phyloP scores from a whole-genome alignment of 768 basidiomycete genomes.

The Boletus barrowsii region DNA sequence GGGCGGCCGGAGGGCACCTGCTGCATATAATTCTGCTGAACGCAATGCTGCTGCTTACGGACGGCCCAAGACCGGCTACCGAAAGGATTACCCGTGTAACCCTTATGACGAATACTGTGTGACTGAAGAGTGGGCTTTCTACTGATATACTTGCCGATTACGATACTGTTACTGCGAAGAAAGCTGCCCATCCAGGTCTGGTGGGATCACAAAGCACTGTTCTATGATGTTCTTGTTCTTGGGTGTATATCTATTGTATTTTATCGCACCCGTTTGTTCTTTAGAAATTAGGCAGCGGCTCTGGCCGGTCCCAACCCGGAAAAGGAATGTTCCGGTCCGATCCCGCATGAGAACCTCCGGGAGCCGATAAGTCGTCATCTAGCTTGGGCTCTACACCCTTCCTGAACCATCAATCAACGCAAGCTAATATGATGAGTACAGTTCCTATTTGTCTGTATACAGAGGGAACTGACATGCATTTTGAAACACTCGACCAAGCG shows the following conservation, averaged over 20 bases:
- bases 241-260: conserved; percentile 23
- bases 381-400: conserved; percentile 11
- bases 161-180: not conserved
- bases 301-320: conserved; percentile 7
- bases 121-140: conserved; percentile 67
- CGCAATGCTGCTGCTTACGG: conserved; percentile 30
- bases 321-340: conserved; percentile 21
- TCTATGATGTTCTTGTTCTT: conserved; percentile 7
- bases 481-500: conserved; percentile 76
- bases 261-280: conserved; percentile 6
- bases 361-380: conserved; percentile 16
- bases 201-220: conserved; percentile 9
- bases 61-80: conserved; percentile 31
- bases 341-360: conserved; percentile 5
- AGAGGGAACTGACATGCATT: conserved; percentile 27
- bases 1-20: conserved; percentile 27
- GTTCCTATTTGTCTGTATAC: conserved; percentile 18
- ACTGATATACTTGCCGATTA: conserved; percentile 18
- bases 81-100: conserved; percentile 52
- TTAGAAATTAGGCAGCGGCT: conserved; percentile 1
- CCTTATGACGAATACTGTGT: conserved; percentile 64
- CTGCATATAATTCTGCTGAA: conserved; percentile 22
- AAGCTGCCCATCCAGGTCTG: not conserved
- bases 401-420: conserved; percentile 11
- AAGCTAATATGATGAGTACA: conserved; percentile 59